Evolutionary conservation across 257 asterid species (phyloP), one percentile per base, ranked within the genome.

Genomic region (Cordia subcordata): DNA sequence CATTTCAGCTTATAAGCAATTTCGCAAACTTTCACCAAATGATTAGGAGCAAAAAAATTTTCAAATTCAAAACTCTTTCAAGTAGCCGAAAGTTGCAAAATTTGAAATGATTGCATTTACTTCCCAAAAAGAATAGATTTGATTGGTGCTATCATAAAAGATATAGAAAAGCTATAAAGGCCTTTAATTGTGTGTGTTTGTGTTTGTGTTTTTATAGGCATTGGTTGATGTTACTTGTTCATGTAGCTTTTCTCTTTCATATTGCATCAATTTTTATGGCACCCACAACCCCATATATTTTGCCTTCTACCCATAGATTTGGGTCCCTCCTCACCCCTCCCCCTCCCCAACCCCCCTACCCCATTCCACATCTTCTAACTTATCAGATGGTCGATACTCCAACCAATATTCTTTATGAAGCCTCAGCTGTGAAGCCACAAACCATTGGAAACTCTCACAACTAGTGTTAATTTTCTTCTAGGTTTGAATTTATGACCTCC

Each of bases 351-450:
- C n/a, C n/a, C n/a, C n/a, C n/a, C n/a, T n/a, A n/a, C n/a, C n/a
- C n/a, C n/a, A n/a, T n/a, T n/a, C 67, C 38, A n/a, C 39, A 18
- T 47, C 54, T 16, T 33, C 63, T 62, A 55, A 63, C 49, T 55
- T 68, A 60, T 39, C 72, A 42, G 69, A 60, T 45, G 39, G 79
- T 55, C 79, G 68, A 60, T 42, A 13, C 72, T 65, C n/a, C 79
- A 74, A 68, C 75, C 23, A 74, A 68, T 72, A 61, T 38, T 54
- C 71, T 68, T 68, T 59, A 73, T 56, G 58, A 57, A 33, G 47
- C 47, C 47, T 42, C 14, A 42, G 8, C 32, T 32, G 21, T 56
- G 51, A 27, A 27, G 35, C 6, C 4, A 27, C n/a, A n/a, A n/a
- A n/a, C n/a, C n/a, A n/a, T n/a, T n/a, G n/a, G n/a, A n/a, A n/a